phyloP scores from a whole-genome alignment of 495 filamentous ascomycete species.

The Barbatosphaeria neglecta region DNA sequence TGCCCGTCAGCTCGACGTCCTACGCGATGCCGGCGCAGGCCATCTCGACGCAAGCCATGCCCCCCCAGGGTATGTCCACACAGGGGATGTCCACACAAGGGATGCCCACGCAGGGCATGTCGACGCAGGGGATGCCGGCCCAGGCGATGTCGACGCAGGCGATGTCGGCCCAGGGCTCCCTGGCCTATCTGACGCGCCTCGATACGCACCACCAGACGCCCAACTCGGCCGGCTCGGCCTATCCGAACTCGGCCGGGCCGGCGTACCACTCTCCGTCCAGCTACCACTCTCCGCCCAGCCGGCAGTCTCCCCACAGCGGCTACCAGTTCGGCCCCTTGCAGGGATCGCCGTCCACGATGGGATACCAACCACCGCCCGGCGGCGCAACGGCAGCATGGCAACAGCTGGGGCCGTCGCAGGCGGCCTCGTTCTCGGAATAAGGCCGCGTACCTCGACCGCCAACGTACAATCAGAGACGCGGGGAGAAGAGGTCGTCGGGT shows the following conservation, averaged over 20 bases:
- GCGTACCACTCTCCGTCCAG: neutral
- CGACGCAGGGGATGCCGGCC: neutral
- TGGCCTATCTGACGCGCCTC: neutral
- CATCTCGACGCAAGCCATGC: neutral
- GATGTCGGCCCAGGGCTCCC: neutral
- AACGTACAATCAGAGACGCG: neutral
- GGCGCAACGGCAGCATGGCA: neutral
- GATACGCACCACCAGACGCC: neutral
- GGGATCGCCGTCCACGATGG: neutral
- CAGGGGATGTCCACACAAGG: neutral
- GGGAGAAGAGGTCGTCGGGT: neutral
- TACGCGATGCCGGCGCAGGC: neutral
- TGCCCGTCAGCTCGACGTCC: neutral
- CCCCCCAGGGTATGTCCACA: neutral
- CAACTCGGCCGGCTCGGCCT: neutral
- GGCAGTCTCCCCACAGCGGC: neutral
- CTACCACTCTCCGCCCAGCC: neutral
- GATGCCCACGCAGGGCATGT: neutral
- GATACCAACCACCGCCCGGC: neutral
- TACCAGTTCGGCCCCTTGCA: neutral
- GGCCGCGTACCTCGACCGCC: neutral
- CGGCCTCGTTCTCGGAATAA: neutral
- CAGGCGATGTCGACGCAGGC: too few relatives aligned
- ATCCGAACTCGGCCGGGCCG: neutral
- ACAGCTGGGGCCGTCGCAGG: neutral